Base-by-base conservation (phyloP, 1,284 basidiomycete genomes). In the Xerocomus nothofagi region DNA sequence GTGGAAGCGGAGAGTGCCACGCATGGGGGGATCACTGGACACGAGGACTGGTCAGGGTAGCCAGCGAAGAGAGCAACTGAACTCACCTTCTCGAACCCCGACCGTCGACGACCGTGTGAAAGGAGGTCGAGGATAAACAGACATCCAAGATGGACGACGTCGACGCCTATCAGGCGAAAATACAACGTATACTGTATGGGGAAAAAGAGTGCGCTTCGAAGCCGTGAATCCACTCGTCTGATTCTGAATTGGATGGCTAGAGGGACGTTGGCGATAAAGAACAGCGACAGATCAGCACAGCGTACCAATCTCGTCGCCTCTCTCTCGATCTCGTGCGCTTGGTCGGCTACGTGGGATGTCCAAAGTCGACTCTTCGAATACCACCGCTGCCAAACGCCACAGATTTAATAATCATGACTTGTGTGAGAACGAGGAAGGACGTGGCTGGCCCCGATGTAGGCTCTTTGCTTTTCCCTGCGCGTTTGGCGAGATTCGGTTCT, bases 31-130 rank as follows among this genome's bases (percentile, higher is more conserved):
- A 38, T 47, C 33, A 29, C 37, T 49, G 51, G 30, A 36, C 29
- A 55, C 26, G 30, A 50, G 40, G 54, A 18, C 18, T n/a, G n/a
- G 23, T 39, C 23, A 39, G 29, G 23, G 31, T 17, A 9, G 33
- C 20, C 33, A 38, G 15, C 33, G 33, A 44, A 37, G 24, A 24
- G 26, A 34, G 21, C 18, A 18, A 21, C 24, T 33, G 12, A 23
- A 36, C 36, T 15, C 31, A 45, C 53, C 39, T 21, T 34, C 26
- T 47, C 36, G 42, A 48, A 15, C 14, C 23, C 27, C 42, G 17
- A n/a, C 21, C n/a, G n/a, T n/a, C n/a, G n/a, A n/a, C n/a, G n/a
- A 44, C 23, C 32, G 40, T 42, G 53, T 21, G 50, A 57, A 54
- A n/a, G 7, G 9, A 29, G 5, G 6, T 34, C 5, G 47, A 50